Evolutionary conservation across 345 rosid species (phyloP).

Genomic region (Eucalyptus brandiana): DNA sequence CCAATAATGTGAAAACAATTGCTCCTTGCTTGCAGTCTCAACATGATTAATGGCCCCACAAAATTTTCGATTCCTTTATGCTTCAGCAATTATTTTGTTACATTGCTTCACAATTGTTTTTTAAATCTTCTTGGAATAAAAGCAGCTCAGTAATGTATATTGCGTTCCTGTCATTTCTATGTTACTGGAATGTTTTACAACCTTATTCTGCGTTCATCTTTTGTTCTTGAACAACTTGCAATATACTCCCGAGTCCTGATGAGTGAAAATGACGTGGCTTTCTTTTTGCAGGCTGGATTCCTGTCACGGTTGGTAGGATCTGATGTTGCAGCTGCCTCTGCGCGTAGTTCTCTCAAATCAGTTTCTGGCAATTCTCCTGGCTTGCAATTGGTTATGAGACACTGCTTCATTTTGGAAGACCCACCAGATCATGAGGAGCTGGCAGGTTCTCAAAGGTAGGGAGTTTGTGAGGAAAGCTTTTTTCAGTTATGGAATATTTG

Average conservation of each 20-base stretch:
- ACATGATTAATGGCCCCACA: background rate
- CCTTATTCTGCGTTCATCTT: background rate
- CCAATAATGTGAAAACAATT: background rate
- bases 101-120: background rate
- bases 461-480: background rate
- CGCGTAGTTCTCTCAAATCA: constrained; percentile 58
- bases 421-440: constrained; percentile 60
- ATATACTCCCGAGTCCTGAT: background rate
- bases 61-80: background rate
- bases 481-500: constrained; percentile 1
- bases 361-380: constrained; percentile 41
- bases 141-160: background rate
- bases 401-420: constrained; percentile 87
- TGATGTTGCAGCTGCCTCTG: constrained; percentile 66
- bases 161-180: background rate
- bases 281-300: constrained; percentile 59
- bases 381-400: constrained; percentile 65
- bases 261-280: background rate
- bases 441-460: constrained; percentile 44
- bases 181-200: background rate
- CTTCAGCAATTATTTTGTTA: background rate
- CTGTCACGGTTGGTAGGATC: constrained; percentile 52
- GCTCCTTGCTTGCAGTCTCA: background rate
- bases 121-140: background rate
- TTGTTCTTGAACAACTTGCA: background rate